Evolutionary conservation across 2,329 filamentous ascomycete species (phyloP), one percentile per base, ranked within the genome.

Genomic region (Aspergillus aculeatus): DNA sequence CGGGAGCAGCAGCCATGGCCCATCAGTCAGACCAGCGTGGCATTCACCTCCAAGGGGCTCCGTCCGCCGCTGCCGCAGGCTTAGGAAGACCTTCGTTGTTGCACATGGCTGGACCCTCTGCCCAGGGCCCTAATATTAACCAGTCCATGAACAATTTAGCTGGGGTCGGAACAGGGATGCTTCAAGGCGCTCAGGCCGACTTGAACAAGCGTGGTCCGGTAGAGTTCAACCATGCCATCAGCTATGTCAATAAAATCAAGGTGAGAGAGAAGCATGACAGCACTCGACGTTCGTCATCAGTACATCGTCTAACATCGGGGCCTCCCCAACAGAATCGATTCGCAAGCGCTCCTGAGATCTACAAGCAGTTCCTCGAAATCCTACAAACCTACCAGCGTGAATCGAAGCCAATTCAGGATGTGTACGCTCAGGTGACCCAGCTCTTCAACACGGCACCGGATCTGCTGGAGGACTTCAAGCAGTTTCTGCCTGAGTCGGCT

Each of bases 211-310:
- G 93, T 58, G 94, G 93, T 0, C 95, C 95, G 1, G 95, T 99
- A 19, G 95, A 99, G 73, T 99, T 99, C 77, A 99, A 99, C 73
- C 95, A 99, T 78, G 95, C 95, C 0, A 99, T 99, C 64, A 98
- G 93, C 75, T 99, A 99, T 71, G 95, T 99, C 57, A 99, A 99
- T 74, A 99, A 99, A 80, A 99, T 99, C 71, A 99, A 99, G 88
- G 93, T 95, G 79, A 75, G 84, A 61, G 24, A 50, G 19, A 32
- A 29, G 11, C 32, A 47, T 21, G 4, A 11, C 23, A 23, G 48
- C 12, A 23, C 26, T 50, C 19, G 47, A 10, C 31, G 14, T 31
- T 49, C 9, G 4, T 48, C 29, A 38, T 21, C 59, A 49, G 54
- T 24, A 29, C 26, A 11, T 24, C 21, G 50, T 47, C 21, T 54